These are phyloP conservation scores for Leishmania braziliensis DNA, from an alignment of 208 protist species.

Conservation along the genomic window DNA sequence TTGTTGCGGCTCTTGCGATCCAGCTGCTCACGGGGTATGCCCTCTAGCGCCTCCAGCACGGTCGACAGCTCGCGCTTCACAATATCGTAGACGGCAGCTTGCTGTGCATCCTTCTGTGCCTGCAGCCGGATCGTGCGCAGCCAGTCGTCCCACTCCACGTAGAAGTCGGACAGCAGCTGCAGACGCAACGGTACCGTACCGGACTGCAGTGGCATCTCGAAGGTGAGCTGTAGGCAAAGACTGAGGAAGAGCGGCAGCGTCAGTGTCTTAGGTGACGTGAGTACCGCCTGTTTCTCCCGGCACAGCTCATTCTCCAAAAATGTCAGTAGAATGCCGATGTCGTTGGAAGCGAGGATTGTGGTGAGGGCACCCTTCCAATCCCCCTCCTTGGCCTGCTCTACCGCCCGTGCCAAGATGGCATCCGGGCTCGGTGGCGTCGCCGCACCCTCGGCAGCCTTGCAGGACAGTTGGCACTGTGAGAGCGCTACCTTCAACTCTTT, in stretches of 20 bases:
- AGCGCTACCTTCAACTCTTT: constrained; percentile 47
- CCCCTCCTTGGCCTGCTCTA: constrained; percentile 54
- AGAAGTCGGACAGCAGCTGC: constrained; percentile 73
- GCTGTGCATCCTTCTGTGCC: constrained; percentile 39
- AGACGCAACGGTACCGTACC: constrained; percentile 72
- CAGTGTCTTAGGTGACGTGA: constrained; percentile 66
- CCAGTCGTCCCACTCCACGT: constrained; percentile 88
- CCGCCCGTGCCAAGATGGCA: constrained; percentile 57
- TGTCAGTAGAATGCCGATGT: constrained; percentile 74
- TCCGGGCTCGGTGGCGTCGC: constrained; percentile 55
- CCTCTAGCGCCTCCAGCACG: constrained; percentile 53
- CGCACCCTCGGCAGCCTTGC: constrained; percentile 8
- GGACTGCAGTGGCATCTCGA: constrained; percentile 57
- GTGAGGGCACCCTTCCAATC: constrained; percentile 79
- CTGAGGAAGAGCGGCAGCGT: constrained; percentile 80
- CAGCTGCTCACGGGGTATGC: constrained; percentile 49
- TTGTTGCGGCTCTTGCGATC: constrained; percentile 81
- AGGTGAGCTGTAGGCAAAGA: constrained; percentile 83
- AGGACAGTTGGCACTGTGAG: constrained; percentile 30
- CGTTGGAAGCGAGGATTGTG: constrained; percentile 66
- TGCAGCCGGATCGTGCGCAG: constrained; percentile 70
- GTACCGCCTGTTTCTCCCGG: constrained; percentile 53
- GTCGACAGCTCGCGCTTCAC: constrained; percentile 60
- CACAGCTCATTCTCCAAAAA: constrained; percentile 84
- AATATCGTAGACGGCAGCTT: constrained; percentile 50